Conservation (phyloP, 495 filamentous ascomycete species). For the Lepraria neglecta region DNA sequence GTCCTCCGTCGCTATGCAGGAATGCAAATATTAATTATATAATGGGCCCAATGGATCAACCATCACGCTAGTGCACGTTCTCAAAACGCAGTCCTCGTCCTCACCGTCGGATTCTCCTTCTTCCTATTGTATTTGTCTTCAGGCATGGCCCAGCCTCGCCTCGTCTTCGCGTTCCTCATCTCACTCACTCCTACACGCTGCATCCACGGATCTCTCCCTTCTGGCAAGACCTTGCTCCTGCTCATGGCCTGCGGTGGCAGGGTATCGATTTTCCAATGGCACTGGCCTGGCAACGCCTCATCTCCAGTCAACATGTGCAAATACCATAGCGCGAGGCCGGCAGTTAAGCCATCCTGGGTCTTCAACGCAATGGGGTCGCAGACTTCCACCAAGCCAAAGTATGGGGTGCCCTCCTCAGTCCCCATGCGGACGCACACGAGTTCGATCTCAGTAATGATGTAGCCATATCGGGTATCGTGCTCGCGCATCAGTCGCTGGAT, state of each 20-base stretch:
- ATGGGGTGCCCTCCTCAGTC: conserved; percentile 61
- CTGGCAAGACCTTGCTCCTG: conserved; percentile 58
- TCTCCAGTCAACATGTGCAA: conserved; percentile 80
- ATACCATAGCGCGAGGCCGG: conserved; percentile 64
- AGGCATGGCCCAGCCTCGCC: conserved; percentile 78
- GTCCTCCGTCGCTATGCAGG: conserved; percentile 2
- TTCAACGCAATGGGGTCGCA: conserved; percentile 53
- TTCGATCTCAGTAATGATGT: conserved; percentile 92
- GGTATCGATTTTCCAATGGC: conserved; percentile 67
- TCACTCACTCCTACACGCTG: conserved; percentile 75
- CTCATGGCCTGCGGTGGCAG: conserved; percentile 74
- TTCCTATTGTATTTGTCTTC: conserved; percentile 58
- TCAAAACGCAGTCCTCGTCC: conserved; percentile 18
- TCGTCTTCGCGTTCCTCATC: conserved; percentile 74
- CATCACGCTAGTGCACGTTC: background rate
- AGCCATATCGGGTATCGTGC: conserved; percentile 85
- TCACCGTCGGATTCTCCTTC: conserved; percentile 47
- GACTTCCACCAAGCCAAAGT: conserved; percentile 81
- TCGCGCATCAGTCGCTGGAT: conserved; percentile 87
- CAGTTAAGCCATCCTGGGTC: conserved; percentile 51
- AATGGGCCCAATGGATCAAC: conserved; percentile 1
- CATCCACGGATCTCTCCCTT: conserved; percentile 75
- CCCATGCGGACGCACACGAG: conserved; percentile 81
- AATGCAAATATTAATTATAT: background rate
- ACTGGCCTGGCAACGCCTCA: conserved; percentile 58